A percentile compares a stretch with the other conserved stretches of the same genome.
Evolutionary conservation across 2,329 filamentous ascomycete genomes (phyloP).

Genomic region (Fusarium lateritium): DNA sequence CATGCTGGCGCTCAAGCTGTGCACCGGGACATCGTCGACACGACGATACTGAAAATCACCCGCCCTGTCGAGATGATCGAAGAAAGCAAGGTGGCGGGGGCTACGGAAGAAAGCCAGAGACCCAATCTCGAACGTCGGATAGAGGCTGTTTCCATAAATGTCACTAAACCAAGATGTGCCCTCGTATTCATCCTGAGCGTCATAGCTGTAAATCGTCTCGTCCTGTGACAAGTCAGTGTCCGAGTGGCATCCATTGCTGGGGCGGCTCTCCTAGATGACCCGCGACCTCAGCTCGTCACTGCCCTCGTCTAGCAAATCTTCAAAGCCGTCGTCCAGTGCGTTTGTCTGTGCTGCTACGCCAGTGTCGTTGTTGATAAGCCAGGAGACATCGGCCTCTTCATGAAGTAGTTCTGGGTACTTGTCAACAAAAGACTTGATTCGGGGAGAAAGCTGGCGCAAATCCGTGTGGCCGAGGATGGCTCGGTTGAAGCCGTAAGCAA

Average conservation of each 20-base stretch:
- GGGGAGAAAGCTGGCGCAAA: constrained; percentile 61
- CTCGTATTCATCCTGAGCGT: constrained; percentile 29
- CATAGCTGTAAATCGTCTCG: constrained; percentile 19
- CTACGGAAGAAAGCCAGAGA: constrained; percentile 66
- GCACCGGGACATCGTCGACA: constrained; percentile 64
- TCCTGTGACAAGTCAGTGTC: constrained; percentile 37
- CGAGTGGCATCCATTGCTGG: constrained; percentile 28
- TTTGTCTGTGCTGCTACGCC: constrained; percentile 1
- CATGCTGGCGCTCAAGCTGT: constrained; percentile 69
- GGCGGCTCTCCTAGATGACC: constrained; percentile 44
- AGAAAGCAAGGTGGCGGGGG: constrained; percentile 62
- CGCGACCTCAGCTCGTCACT: constrained; percentile 31
- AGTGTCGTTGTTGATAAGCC: constrained; percentile 57
- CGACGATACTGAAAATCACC: constrained; percentile 65
- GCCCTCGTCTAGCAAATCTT: constrained; percentile 26
- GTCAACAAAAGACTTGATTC: constrained; percentile 62
- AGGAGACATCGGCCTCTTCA: constrained; percentile 63
- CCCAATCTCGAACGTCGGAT: constrained; percentile 69
- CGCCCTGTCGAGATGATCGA: constrained; percentile 63
- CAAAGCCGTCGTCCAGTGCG: constrained; percentile 6
- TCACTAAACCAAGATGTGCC: constrained; percentile 49
- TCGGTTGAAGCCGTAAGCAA: constrained; percentile 79
- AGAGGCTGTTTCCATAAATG: constrained; percentile 65
- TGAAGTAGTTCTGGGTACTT: constrained; percentile 61
- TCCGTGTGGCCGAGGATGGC: constrained; percentile 62